phyloP scores from a whole-genome alignment of 371 early-diverging fungal species.

The Zychaea mexicana region DNA sequence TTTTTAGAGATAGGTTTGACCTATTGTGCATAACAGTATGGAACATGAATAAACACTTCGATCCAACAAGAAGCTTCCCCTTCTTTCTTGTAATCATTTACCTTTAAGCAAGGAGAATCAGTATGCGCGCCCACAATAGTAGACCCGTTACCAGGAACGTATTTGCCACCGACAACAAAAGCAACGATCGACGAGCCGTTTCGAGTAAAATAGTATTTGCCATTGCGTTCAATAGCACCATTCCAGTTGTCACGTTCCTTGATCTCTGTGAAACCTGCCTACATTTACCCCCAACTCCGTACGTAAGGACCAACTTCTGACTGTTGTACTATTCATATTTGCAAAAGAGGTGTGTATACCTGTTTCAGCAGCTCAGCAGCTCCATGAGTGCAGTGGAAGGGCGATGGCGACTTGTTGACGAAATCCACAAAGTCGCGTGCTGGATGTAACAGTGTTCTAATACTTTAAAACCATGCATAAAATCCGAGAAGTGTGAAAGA shows the following conservation, averaged over 20 bases:
- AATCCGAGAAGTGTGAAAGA: background rate
- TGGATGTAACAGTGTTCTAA: background rate
- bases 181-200: conserved; percentile 91
- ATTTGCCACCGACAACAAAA: conserved; percentile 92
- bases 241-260: conserved; percentile 88
- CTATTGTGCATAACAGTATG: conserved; percentile 32
- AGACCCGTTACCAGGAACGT: conserved; percentile 83
- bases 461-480: background rate
- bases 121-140: conserved; percentile 95
- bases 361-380: conserved; percentile 56
- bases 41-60: background rate
- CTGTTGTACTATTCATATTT: background rate
- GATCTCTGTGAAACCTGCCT: conserved; percentile 83
- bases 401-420: conserved; percentile 89
- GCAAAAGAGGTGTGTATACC: background rate
- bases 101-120: conserved; percentile 97
- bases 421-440: conserved; percentile 75
- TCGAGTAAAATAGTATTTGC: conserved; percentile 95
- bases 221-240: conserved; percentile 68
- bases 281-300: background rate
- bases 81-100: conserved; percentile 18
- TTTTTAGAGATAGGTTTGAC: conserved; percentile 94
- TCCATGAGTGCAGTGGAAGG: conserved; percentile 90
- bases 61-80: background rate
- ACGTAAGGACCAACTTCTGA: background rate